Evolutionary conservation across 2,329 filamentous ascomycete species (phyloP), one percentile per base, ranked within the genome.

Genomic region (Rosellinia necatrix): DNA sequence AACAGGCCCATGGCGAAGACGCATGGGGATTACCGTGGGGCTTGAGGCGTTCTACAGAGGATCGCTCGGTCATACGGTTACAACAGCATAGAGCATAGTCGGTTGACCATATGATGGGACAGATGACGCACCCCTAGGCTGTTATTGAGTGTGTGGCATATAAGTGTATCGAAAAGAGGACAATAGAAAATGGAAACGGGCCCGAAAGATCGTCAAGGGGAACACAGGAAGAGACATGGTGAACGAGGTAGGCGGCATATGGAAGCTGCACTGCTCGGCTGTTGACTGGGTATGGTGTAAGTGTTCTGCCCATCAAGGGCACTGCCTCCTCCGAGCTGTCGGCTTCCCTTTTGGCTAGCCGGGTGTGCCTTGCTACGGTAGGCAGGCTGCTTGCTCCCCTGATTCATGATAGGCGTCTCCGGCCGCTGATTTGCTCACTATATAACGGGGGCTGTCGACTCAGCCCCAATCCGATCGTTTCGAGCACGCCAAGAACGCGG

Each of bases 321-420:
- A 43, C 35, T 43, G 34, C 46, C 32, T 42, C 46, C 32, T 42
- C 42, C 50, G 40, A 41, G 30, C 27, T 15, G 21, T 21, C 29
- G 30, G 38, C 38, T 15, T 24, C 34, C 25, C 30, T 21, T 21
- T 42, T 35, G 8, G 34, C 24, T 24, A 53, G 55, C 60, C 60
- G 62, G 64, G 62, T 68, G 60, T 66, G 66, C 64, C 67, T 68
- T 68, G 63, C 64, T 60, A 46, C n/a, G 56, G 63, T 66, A 53
- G 27, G n/a, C n/a, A n/a, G 64, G 60, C 57, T 56, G 25, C 53
- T 53, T 22, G 53, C 52, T 38, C 56, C 52, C 53, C 53, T 21
- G 22, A 24, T 42, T 35, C 24, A 40, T 35, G 22, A 32, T 22
- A 7, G 41, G 30, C 15, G 17, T 49, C 17, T 50, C 21, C 17